These are phyloP conservation scores for Sugiyamaella sp. DNA, from an alignment of 1,139 yeast genomes.

Conservation along the genomic window DNA sequence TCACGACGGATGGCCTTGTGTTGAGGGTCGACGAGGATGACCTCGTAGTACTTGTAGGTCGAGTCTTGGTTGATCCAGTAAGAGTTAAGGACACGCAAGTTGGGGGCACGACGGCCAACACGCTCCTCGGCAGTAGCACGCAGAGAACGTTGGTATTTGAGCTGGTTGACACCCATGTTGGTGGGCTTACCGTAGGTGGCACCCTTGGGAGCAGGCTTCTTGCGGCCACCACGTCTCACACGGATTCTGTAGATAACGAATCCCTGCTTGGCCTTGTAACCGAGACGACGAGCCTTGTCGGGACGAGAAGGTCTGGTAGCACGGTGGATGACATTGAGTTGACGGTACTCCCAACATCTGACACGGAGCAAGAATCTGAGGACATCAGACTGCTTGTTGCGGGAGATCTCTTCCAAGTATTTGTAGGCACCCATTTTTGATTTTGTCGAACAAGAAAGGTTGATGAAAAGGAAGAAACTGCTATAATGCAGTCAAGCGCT, in stretches of 20 bases:
- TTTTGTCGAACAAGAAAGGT: slow-evolving; percentile 16
- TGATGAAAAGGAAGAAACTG: slow-evolving; percentile 19
- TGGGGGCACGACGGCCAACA: slow-evolving; percentile 98
- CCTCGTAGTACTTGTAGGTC: slow-evolving; percentile 98
- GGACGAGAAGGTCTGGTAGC: slow-evolving; percentile 99
- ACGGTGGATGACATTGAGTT: slow-evolving; percentile 98
- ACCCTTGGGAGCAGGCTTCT: slow-evolving; percentile 99
- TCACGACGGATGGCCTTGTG: slow-evolving; percentile 99
- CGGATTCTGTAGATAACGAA: slow-evolving; percentile 97
- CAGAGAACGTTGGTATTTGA: slow-evolving; percentile 98
- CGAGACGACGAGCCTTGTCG: slow-evolving; percentile 99
- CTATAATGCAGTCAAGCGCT: background rate
- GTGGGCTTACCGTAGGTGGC: slow-evolving; percentile 99
- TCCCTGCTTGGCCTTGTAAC: slow-evolving; percentile 99
- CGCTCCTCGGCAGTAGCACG: slow-evolving; percentile 99
- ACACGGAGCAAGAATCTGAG: slow-evolving; percentile 98
- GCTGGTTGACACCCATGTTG: slow-evolving; percentile 99
- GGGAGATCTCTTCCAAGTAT: slow-evolving; percentile 98
- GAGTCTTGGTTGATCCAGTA: slow-evolving; percentile 99
- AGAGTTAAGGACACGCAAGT: slow-evolving; percentile 98
- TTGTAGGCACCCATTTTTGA: slow-evolving; percentile 97
- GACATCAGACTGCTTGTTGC: slow-evolving; percentile 99
- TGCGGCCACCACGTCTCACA: slow-evolving; percentile 99
- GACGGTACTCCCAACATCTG: slow-evolving; percentile 99
- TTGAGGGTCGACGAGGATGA: slow-evolving; percentile 93